phyloP scores from a whole-genome alignment of 306 rosid genomes.

The Cercis canadensis region DNA sequence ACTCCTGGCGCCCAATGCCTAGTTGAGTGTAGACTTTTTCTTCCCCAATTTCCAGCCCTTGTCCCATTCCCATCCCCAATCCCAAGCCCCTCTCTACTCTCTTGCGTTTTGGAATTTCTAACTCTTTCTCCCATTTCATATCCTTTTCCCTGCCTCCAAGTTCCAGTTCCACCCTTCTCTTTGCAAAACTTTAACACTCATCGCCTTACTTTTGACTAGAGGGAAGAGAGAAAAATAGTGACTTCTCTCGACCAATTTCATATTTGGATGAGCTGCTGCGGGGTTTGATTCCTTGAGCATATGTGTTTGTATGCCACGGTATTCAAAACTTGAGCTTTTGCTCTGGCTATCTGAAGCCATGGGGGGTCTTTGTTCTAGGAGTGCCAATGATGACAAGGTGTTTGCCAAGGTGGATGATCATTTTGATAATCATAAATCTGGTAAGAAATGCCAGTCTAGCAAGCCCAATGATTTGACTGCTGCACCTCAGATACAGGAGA shows the following conservation, averaged over 20 bases:
- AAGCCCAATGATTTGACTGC: slow-evolving; percentile 35
- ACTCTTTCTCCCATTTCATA: not conserved
- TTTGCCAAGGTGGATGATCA: slow-evolving; percentile 42
- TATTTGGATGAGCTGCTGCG: slow-evolving; percentile 38
- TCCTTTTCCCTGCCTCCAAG: not conserved
- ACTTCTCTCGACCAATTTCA: slow-evolving; percentile 6
- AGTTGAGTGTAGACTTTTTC: slow-evolving; percentile 45
- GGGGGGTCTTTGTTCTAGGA: slow-evolving; percentile 80
- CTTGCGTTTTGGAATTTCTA: slow-evolving; percentile 4
- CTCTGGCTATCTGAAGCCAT: slow-evolving; percentile 46
- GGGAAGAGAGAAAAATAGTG: not conserved
- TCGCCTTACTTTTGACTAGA: not conserved
- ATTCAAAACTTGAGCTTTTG: slow-evolving; percentile 34
- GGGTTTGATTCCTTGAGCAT: slow-evolving; percentile 2
- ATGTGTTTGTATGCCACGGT: slow-evolving; percentile 24
- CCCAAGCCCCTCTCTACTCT: slow-evolving; percentile 18
- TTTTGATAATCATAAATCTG: slow-evolving; percentile 42
- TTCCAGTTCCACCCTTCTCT: no score
- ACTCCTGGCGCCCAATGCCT: slow-evolving; percentile 27
- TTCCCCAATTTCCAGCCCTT: slow-evolving; percentile 43
- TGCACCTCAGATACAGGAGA: slow-evolving; percentile 34
- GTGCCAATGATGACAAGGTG: slow-evolving; percentile 44
- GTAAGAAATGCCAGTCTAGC: slow-evolving; percentile 27
- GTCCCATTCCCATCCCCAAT: slow-evolving; percentile 15
- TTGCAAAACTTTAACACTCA: no score